phyloP scores from a whole-genome alignment of 2,329 filamentous ascomycete genomes.

The Dactylella cylindrospora region DNA sequence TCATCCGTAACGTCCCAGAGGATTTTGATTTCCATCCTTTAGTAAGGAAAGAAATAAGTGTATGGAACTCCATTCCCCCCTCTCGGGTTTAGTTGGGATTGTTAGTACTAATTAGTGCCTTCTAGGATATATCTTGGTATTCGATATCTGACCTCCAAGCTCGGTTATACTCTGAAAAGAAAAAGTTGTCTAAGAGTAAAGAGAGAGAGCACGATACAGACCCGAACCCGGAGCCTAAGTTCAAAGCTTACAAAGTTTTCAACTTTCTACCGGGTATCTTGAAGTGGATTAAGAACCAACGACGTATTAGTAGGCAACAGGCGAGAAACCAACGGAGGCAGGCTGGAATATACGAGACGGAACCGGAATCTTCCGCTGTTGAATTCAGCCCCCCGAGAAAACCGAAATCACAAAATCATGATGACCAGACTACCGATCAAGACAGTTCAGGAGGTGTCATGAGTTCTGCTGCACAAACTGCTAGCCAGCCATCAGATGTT shows the following conservation, averaged over 20 bases:
- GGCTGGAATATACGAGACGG: constrained; percentile 44
- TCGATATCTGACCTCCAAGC: constrained; percentile 33
- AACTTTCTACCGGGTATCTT: constrained; percentile 83
- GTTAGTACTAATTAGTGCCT: constrained; percentile 1
- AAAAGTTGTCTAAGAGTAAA: constrained; percentile 67
- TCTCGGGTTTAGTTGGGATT: background rate
- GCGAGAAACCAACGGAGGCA: constrained; percentile 33
- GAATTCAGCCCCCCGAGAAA: constrained; percentile 36
- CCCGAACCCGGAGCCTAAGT: constrained; percentile 63
- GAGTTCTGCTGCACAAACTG: background rate
- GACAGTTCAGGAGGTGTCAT: background rate
- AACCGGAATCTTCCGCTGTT: constrained; percentile 44
- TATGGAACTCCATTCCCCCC: constrained; percentile 46
- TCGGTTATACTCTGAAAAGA: constrained; percentile 16
- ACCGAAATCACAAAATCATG: constrained; percentile 11
- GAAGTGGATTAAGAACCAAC: constrained; percentile 69
- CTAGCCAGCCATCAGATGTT: background rate
- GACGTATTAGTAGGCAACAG: constrained; percentile 24
- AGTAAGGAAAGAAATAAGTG: constrained; percentile 92
- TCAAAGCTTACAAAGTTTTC: constrained; percentile 97
- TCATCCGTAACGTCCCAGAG: constrained; percentile 84
- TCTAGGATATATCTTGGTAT: constrained; percentile 40
- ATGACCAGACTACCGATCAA: background rate
- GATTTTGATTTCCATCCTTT: constrained; percentile 84
- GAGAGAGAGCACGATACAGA: constrained; percentile 59